A percentile compares a stretch with the other conserved stretches of the same genome.
Conservation (phyloP, 495 filamentous ascomycete genomes). For the Thozetella sp. region DNA sequence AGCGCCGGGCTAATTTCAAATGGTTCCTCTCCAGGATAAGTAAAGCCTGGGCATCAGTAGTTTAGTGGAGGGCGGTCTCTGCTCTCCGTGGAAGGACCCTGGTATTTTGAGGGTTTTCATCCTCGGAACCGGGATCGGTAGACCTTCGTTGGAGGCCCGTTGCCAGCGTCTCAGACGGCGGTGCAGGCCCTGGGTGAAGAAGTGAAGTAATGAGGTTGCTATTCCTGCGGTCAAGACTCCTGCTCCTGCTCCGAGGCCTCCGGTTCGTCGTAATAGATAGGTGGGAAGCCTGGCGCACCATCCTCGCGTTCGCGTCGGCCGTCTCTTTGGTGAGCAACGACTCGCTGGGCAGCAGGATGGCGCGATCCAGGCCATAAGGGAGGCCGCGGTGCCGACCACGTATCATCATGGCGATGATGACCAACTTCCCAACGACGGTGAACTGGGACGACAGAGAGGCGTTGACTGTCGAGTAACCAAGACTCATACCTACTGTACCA, state of each 20-base stretch:
- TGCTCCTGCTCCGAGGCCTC: conserved; percentile 13
- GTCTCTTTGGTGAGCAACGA: conserved; percentile 71
- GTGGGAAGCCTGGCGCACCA: conserved; percentile 57
- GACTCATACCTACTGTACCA: conserved; percentile 87
- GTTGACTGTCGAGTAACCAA: conserved; percentile 77
- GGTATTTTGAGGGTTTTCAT: conserved; percentile 5
- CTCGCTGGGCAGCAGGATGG: conserved; percentile 83
- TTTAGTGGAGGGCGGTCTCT: background rate
- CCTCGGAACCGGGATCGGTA: conserved; percentile 6
- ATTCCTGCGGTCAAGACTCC: conserved; percentile 23
- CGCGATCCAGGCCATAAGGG: conserved; percentile 88
- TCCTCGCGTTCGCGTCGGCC: conserved; percentile 54
- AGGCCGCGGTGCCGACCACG: conserved; percentile 91
- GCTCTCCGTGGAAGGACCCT: background rate
- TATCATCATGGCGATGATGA: conserved; percentile 92
- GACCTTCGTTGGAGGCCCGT: conserved; percentile 8
- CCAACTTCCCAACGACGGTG: conserved; percentile 77
- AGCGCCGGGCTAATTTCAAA: background rate
- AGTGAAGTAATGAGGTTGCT: conserved; percentile 31
- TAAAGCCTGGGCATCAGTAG: background rate
- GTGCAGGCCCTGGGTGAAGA: conserved; percentile 36
- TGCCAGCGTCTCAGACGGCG: conserved; percentile 6
- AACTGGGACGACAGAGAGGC: conserved; percentile 83
- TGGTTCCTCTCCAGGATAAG: background rate
- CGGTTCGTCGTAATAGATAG: conserved; percentile 38